Evolutionary conservation across 2,329 filamentous ascomycete species (phyloP).

Genomic region (Aspergillus novoparasiticus): DNA sequence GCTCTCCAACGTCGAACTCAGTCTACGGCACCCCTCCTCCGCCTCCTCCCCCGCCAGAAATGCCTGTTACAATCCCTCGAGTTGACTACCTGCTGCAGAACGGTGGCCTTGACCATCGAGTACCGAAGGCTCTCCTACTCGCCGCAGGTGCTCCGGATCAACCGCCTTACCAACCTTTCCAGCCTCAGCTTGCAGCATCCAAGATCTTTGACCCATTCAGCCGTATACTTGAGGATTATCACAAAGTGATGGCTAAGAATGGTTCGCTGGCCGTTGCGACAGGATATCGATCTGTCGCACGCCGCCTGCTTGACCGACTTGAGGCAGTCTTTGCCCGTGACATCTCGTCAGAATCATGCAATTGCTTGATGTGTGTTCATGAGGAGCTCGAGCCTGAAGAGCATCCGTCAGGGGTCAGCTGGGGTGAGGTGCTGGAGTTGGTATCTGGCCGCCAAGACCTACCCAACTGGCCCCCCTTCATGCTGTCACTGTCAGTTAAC

Average conservation of each 20-base stretch:
- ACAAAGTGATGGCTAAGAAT: constrained; percentile 75
- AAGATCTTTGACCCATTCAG: constrained; percentile 81
- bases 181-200: constrained; percentile 68
- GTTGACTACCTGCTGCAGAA: constrained; percentile 93
- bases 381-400: constrained; percentile 61
- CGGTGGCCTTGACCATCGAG: constrained; percentile 72
- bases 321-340: constrained; percentile 95
- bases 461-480: constrained; percentile 86
- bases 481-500: constrained; percentile 62
- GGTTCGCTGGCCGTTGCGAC: constrained; percentile 94
- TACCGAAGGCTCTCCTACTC: constrained; percentile 71
- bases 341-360: constrained; percentile 81
- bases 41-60: constrained; percentile 72
- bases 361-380: constrained; percentile 79
- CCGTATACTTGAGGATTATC: constrained; percentile 82
- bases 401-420: constrained; percentile 70
- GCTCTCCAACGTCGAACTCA: constrained; percentile 31
- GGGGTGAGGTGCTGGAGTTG: constrained; percentile 93
- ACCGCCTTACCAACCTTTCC: constrained; percentile 59
- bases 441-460: constrained; percentile 86
- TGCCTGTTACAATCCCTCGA: constrained; percentile 70
- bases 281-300: constrained; percentile 91
- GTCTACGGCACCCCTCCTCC: constrained; percentile 59
- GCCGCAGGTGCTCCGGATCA: constrained; percentile 55
- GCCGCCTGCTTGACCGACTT: constrained; percentile 82